Evolutionary conservation across 2,329 filamentous ascomycete species (phyloP).

Genomic region (Cytospora piceae): DNA sequence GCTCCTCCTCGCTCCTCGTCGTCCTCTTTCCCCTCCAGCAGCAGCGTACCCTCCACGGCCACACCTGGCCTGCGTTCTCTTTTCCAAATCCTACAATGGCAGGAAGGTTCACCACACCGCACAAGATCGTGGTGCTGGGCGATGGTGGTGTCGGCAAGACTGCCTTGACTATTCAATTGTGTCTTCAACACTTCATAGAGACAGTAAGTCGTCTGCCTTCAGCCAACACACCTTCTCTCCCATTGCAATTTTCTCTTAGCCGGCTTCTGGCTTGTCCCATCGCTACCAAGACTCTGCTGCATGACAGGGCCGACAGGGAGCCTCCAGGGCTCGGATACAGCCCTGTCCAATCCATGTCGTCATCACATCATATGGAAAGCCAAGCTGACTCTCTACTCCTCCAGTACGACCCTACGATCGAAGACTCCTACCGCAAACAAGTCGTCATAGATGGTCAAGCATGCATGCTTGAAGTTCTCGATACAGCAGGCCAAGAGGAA

Average conservation of each 20-base stretch:
- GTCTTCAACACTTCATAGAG: slow-evolving; percentile 97
- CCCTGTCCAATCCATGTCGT: neutral
- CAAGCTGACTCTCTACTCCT: slow-evolving; percentile 10
- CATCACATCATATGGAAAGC: neutral
- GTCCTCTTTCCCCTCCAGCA: slow-evolving; percentile 11
- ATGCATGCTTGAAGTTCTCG: slow-evolving; percentile 96
- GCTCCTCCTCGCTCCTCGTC: slow-evolving; percentile 7
- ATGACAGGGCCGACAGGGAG: neutral
- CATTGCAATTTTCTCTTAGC: slow-evolving; percentile 8
- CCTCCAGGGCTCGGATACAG: neutral
- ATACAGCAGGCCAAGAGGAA: slow-evolving; percentile 97
- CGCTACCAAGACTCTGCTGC: neutral
- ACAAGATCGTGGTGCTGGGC: slow-evolving; percentile 93
- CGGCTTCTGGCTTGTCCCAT: neutral
- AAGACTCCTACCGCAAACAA: slow-evolving; percentile 86
- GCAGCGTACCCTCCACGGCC: slow-evolving; percentile 17
- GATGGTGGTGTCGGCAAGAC: slow-evolving; percentile 95
- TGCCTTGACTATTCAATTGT: slow-evolving; percentile 93
- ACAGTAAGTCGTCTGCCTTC: slow-evolving; percentile 59
- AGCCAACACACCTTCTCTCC: slow-evolving; percentile 4
- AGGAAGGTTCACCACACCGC: slow-evolving; percentile 73
- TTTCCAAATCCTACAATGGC: slow-evolving; percentile 61
- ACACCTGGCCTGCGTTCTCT: slow-evolving; percentile 23
- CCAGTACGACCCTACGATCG: slow-evolving; percentile 84
- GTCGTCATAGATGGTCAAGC: slow-evolving; percentile 93